These are phyloP conservation scores for Ceratorhiza oryzae-sativae DNA, from an alignment of 1,284 basidiomycete genomes.

Conservation along the genomic window DNA sequence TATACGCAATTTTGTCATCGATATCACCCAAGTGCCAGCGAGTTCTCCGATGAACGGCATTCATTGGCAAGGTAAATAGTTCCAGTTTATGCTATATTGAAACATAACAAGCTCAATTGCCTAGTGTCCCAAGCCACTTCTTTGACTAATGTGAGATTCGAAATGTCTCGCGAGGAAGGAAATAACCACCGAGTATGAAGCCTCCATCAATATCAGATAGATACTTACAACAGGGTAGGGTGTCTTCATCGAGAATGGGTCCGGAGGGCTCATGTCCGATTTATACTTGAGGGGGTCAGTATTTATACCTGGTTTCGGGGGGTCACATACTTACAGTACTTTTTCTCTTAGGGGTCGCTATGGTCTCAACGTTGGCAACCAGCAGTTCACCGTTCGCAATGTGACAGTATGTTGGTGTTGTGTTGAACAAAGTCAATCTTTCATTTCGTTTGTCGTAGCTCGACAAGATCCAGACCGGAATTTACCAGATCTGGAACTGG, in stretches of 20 bases:
- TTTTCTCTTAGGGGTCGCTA: constrained; percentile 53
- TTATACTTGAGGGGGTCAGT: constrained; percentile 65
- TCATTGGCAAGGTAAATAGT: constrained; percentile 40
- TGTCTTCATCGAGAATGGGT: constrained; percentile 65
- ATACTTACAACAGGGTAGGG: neutral
- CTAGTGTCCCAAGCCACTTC: constrained; percentile 41
- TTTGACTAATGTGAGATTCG: constrained; percentile 38
- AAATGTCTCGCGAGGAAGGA: constrained; percentile 35
- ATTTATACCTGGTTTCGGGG: neutral
- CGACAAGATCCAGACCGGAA: constrained; percentile 62
- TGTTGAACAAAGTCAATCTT: neutral
- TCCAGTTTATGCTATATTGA: neutral
- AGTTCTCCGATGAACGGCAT: constrained; percentile 34
- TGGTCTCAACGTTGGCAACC: constrained; percentile 72
- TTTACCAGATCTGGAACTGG: constrained; percentile 46
- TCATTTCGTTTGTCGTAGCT: constrained; percentile 46
- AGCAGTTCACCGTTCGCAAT: constrained; percentile 68
- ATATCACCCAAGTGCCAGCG: constrained; percentile 48
- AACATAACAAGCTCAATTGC: neutral
- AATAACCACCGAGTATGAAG: constrained; percentile 37
- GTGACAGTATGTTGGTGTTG: constrained; percentile 49
- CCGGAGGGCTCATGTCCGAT: constrained; percentile 75
- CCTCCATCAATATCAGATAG: neutral
- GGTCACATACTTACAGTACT: neutral
- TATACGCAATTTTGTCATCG: constrained; percentile 67